A percentile compares a stretch with the other conserved stretches of the same genome.
phyloP scores from a whole-genome alignment of 139 green algal species.

The Tetraselmis chui region DNA sequence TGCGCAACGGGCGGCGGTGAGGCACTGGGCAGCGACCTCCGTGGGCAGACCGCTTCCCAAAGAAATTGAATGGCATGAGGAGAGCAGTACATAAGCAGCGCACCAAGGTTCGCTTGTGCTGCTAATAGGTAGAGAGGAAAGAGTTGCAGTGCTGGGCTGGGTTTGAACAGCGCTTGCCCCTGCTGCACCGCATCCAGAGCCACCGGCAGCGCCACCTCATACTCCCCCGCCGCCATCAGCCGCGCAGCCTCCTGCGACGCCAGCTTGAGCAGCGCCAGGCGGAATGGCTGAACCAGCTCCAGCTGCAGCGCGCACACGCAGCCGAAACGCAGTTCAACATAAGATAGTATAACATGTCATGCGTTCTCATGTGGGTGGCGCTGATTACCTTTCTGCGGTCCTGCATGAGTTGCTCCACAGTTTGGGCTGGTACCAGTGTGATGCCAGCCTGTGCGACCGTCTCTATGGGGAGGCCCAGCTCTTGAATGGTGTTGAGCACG shows the following conservation, averaged over 20 bases:
- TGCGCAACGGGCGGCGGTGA: not conserved
- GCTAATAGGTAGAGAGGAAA: slow-evolving; percentile 77
- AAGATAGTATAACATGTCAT: slow-evolving; percentile 1
- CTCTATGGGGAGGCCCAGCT: slow-evolving; percentile 62
- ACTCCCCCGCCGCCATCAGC: slow-evolving; percentile 67
- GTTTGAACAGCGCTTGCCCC: slow-evolving; percentile 71
- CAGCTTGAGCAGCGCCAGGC: slow-evolving; percentile 72
- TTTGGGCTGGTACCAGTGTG: slow-evolving; percentile 49
- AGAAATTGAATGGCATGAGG: not conserved
- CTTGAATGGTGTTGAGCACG: slow-evolving; percentile 44
- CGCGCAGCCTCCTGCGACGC: slow-evolving; percentile 64
- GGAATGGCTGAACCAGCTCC: slow-evolving; percentile 70
- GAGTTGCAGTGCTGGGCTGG: slow-evolving; percentile 58
- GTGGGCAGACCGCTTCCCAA: too few species aligned
- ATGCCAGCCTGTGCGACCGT: slow-evolving; percentile 33
- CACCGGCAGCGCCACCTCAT: slow-evolving; percentile 67
- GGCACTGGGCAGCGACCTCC: not conserved
- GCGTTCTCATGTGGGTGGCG: not conserved
- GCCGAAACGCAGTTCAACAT: not conserved
- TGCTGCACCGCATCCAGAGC: slow-evolving; percentile 66
- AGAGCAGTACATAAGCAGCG: not conserved
- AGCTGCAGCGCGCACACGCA: slow-evolving; percentile 8
- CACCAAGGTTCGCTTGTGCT: slow-evolving; percentile 57
- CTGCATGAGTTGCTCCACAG: slow-evolving; percentile 53
- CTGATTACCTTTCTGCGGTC: slow-evolving; percentile 25